Evolutionary conservation across 129 eudicot species (phyloP), one percentile per base, ranked within the genome.

Genomic region (Logfia minima): DNA sequence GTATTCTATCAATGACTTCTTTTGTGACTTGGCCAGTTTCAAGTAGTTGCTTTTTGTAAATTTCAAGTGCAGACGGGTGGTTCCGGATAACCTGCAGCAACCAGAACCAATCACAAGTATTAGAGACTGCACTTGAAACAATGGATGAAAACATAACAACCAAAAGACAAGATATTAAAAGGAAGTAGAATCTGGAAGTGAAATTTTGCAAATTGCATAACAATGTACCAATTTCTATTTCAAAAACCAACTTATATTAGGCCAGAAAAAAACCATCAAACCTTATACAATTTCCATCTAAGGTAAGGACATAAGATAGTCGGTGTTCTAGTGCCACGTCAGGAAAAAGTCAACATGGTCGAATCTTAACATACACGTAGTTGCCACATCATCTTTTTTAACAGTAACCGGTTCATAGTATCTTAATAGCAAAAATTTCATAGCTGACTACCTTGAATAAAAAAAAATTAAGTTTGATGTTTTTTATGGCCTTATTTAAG

Each of bases 51-150:
- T 80, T 89, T 62, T 94, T 75, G 80, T 94, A 94, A 64, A 94
- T 91, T 76, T 89, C 90, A 22, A 89, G 90, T 6, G 96, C 88
- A 13, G 96, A 89, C 9, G 98, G 98, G 69, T 94, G 98, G 78
- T 63, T 91, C 34, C 84, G 84, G 52, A 94, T 94, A 17, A 93
- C 89, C 98, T 93, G 68, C 35, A 81, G 32, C 62, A 74, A 53
- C 53, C 66, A 80, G 16, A 21, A 37, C 75, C 58, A 83, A 55
- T 37, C n/a, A 78, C 35, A 72, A 18, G 37, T 43, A 13, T 75
- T 60, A 48, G 51, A 68, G 5, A 60, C 26, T 34, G 11, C 22
- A 59, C 61, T 17, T 5, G n/a, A 4, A n/a, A 55, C 2, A 55
- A 19, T 17, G 23, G 23, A 55, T 55, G 22, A 55, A 52, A 9